Conservation (phyloP, 78 protist species). For the Dictyostelium purpureum region DNA sequence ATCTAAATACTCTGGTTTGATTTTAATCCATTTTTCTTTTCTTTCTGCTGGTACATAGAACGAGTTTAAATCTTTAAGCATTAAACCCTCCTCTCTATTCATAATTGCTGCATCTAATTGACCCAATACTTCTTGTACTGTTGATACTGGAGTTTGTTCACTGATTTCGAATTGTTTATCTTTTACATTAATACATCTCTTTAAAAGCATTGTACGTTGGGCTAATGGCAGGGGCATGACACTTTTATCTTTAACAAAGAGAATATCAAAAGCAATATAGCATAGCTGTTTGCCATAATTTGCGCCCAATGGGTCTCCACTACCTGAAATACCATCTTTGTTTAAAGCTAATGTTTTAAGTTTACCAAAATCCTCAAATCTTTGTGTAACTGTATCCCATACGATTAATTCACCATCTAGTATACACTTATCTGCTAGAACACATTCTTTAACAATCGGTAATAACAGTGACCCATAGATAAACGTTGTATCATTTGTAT, state of each 20-base stretch:
- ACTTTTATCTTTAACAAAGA: slow-evolving; percentile 80
- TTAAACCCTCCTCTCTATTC: slow-evolving; percentile 88
- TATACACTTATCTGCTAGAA: slow-evolving; percentile 72
- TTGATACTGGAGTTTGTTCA: not conserved
- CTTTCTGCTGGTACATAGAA: slow-evolving; percentile 85
- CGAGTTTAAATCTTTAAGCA: slow-evolving; percentile 77
- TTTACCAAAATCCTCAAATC: slow-evolving; percentile 89
- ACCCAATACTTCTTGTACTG: slow-evolving; percentile 35
- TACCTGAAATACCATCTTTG: slow-evolving; percentile 20
- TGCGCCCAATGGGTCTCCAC: slow-evolving; percentile 9
- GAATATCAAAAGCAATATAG: slow-evolving; percentile 87
- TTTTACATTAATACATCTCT: slow-evolving; percentile 46
- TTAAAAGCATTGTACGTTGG: slow-evolving; percentile 40
- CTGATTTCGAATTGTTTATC: slow-evolving; percentile 66
- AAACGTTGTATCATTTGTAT: slow-evolving; percentile 78
- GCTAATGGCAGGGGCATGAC: slow-evolving; percentile 60
- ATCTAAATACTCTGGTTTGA: slow-evolving; percentile 93
- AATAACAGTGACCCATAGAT: slow-evolving; percentile 56
- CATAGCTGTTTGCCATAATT: slow-evolving; percentile 81
- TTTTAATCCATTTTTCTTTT: slow-evolving; percentile 86
- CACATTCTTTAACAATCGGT: slow-evolving; percentile 52
- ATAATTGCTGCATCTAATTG: slow-evolving; percentile 67
- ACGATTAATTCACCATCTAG: slow-evolving; percentile 93
- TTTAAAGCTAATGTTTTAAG: slow-evolving; percentile 68
- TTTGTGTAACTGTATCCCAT: slow-evolving; percentile 69